Percentiles rank a stretch among this genome's conserved stretches.
These are phyloP conservation scores for Hippophae rhamnoides DNA, from an alignment of 306 rosid species.

Conservation along the genomic window DNA sequence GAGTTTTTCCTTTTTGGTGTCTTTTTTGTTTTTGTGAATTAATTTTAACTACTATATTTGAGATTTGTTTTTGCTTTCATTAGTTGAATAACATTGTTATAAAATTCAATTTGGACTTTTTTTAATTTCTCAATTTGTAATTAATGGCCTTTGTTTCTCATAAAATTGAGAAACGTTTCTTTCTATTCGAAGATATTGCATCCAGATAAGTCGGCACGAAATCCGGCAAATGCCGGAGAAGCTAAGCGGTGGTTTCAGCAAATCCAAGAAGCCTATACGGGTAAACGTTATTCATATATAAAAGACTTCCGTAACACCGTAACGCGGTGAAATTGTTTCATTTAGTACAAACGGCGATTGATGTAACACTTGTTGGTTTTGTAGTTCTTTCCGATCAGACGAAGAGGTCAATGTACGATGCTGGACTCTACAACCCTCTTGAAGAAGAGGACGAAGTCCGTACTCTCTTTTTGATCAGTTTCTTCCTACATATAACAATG, in stretches of 20 bases:
- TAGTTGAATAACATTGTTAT: not conserved
- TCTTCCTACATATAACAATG: constrained; percentile 10
- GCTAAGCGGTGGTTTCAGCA: constrained; percentile 84
- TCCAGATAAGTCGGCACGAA: constrained; percentile 68
- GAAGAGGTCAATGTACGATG: constrained; percentile 88
- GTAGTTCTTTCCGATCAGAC: constrained; percentile 84
- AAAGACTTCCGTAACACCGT: not conserved
- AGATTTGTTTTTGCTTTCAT: too few relatives aligned
- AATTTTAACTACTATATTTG: too few relatives aligned
- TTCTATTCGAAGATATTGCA: constrained; percentile 68
- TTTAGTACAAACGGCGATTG: not conserved
- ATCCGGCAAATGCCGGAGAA: constrained; percentile 52
- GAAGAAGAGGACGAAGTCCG: constrained; percentile 79
- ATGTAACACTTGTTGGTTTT: constrained; percentile 1
- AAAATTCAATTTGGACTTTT: not conserved
- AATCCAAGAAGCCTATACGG: constrained; percentile 91
- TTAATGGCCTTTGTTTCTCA: not conserved
- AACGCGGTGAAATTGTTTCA: constrained; percentile 1
- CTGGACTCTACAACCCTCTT: constrained; percentile 67
- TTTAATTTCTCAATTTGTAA: not conserved
- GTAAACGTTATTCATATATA: constrained; percentile 19
- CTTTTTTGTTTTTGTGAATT: too few relatives aligned
- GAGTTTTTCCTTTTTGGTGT: too few relatives aligned
- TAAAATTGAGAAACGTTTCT: not conserved
- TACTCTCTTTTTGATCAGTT: constrained; percentile 8